Evolutionary conservation across 2,329 filamentous ascomycete genomes (phyloP).

Genomic region (Ambrosiella beaveri): DNA sequence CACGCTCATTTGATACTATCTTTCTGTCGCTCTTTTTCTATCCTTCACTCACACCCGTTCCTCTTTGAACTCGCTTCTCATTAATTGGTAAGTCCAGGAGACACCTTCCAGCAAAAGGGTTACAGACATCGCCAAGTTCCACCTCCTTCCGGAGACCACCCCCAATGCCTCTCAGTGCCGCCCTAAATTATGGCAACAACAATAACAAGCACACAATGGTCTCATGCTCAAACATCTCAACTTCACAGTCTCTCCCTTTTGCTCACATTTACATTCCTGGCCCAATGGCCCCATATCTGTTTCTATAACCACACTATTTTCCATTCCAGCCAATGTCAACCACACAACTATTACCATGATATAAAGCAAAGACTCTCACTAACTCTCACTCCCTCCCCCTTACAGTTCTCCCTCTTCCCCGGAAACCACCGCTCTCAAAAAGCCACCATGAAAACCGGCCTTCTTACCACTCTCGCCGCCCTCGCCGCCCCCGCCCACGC

Average conservation of each 20-base stretch:
- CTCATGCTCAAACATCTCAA: too few species aligned
- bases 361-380: not conserved
- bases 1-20: conserved; percentile 2
- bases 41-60: not conserved
- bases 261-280: not conserved
- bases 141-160: too few species aligned
- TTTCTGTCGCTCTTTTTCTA: not conserved
- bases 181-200: too few species aligned
- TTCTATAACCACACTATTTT: not conserved
- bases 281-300: not conserved
- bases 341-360: not conserved
- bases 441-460: conserved; percentile 20
- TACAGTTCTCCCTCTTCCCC: not conserved
- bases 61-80: not conserved
- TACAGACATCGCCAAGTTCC: not conserved
- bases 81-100: not conserved
- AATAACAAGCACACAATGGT: too few species aligned
- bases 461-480: conserved; percentile 19
- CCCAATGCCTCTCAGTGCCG: too few species aligned
- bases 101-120: not conserved
- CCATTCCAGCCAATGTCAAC: not conserved
- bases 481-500: conserved; percentile 32
- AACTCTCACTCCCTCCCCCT: not conserved
- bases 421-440: conserved; percentile 5
- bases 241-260: not conserved